Conservation (phyloP, 2,329 filamentous ascomycete genomes). For the Fusarium sulawesiense region DNA sequence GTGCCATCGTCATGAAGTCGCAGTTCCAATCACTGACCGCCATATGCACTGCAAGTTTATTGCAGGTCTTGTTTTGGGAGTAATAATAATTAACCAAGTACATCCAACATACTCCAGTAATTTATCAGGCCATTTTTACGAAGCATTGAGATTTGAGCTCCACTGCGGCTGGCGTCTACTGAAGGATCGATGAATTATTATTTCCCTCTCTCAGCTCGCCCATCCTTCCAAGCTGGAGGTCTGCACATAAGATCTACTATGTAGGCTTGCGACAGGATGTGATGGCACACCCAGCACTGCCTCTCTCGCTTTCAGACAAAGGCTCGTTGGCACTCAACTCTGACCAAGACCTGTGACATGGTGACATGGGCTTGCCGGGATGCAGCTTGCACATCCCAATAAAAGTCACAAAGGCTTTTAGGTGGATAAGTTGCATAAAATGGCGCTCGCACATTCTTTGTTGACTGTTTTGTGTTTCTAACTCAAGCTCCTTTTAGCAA, state of each 20-base stretch:
- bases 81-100: not conserved
- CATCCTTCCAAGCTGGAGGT: not conserved
- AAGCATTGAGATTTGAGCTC: slow-evolving; percentile 24
- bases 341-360: slow-evolving; percentile 12
- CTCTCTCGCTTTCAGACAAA: slow-evolving; percentile 1
- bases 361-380: slow-evolving; percentile 16
- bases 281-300: not conserved
- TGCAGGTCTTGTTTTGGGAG: not conserved
- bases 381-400: slow-evolving; percentile 36
- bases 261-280: not conserved
- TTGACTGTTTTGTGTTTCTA: slow-evolving; percentile 31
- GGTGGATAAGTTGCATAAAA: slow-evolving; percentile 30
- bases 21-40: slow-evolving; percentile 11
- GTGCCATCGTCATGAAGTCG: slow-evolving; percentile 10
- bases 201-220: not conserved
- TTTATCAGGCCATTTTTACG: not conserved
- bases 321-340: slow-evolving; percentile 1
- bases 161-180: slow-evolving; percentile 22
- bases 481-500: not conserved
- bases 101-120: not conserved
- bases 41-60: not conserved
- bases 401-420: slow-evolving; percentile 16
- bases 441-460: slow-evolving; percentile 19
- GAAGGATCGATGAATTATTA: not conserved
- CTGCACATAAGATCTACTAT: not conserved